Conservation (phyloP, 1,139 yeast genomes). For the Yamadazyma songkhlaensis region DNA sequence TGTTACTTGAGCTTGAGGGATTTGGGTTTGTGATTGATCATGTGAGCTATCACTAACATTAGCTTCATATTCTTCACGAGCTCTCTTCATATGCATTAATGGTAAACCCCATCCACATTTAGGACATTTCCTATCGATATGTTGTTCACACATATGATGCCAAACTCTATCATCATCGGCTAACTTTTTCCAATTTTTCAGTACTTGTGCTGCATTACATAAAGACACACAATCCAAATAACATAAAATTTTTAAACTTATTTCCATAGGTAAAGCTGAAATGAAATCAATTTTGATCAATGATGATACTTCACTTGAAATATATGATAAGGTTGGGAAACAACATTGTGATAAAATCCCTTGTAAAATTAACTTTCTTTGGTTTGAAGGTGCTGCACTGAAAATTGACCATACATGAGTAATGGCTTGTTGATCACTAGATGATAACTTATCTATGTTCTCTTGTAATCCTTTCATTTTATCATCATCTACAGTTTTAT, state of each 20-base stretch:
- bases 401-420: slow-evolving; percentile 78
- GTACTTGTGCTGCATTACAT: slow-evolving; percentile 92
- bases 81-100: slow-evolving; percentile 76
- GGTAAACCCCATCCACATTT: slow-evolving; percentile 99
- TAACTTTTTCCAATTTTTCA: slow-evolving; percentile 75
- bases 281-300: slow-evolving; percentile 87
- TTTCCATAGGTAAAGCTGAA: slow-evolving; percentile 78
- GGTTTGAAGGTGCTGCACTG: slow-evolving; percentile 66
- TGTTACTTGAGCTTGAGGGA: neutral
- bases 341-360: slow-evolving; percentile 90
- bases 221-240: slow-evolving; percentile 88
- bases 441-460: slow-evolving; percentile 54
- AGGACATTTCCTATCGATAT: slow-evolving; percentile 94
- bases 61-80: slow-evolving; percentile 44
- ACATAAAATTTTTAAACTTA: slow-evolving; percentile 79
- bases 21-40: slow-evolving; percentile 6
- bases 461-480: slow-evolving; percentile 64
- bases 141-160: slow-evolving; percentile 99
- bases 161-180: slow-evolving; percentile 97
- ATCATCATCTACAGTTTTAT: slow-evolving; percentile 64
- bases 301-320: slow-evolving; percentile 74
- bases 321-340: slow-evolving; percentile 85
- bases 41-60: neutral
- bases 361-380: slow-evolving; percentile 71
- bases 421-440: slow-evolving; percentile 67